Percentiles rank a stretch among this genome's conserved stretches.
Evolutionary conservation across 2,329 filamentous ascomycete species (phyloP).

Genomic region (Talaromyces sp.): DNA sequence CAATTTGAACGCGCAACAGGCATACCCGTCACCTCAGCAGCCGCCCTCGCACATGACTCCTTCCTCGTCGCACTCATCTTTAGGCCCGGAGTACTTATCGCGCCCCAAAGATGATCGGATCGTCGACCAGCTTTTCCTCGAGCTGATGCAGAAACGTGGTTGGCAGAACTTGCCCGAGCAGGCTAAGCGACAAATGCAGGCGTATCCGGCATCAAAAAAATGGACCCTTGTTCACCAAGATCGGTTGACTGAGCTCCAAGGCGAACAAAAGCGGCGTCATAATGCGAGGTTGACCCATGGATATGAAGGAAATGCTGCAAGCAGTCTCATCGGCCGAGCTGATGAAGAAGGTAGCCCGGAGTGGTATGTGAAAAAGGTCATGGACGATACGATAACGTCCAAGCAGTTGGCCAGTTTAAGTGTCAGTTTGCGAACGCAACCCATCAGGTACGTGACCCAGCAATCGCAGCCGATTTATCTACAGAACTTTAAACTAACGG

Average conservation of each 20-base stretch:
- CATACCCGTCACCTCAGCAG: constrained; percentile 23
- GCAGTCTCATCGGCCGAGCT: constrained; percentile 50
- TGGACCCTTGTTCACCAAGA: constrained; percentile 98
- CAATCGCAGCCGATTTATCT: neutral
- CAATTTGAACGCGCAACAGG: constrained; percentile 24
- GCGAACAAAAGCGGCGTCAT: constrained; percentile 81
- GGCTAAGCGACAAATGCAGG: constrained; percentile 90
- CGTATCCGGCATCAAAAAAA: constrained; percentile 90
- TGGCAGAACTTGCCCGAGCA: constrained; percentile 97
- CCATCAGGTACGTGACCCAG: constrained; percentile 59
- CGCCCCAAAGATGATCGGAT: constrained; percentile 57
- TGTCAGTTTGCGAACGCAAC: constrained; percentile 91
- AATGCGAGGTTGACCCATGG: constrained; percentile 67
- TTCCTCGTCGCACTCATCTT: constrained; percentile 20
- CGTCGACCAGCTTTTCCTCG: constrained; percentile 85
- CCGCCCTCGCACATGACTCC: constrained; percentile 14
- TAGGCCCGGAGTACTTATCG: constrained; percentile 36
- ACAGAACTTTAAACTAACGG: neutral
- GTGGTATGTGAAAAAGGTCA: constrained; percentile 95
- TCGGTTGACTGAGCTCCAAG: constrained; percentile 85
- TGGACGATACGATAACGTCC: constrained; percentile 88
- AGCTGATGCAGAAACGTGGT: constrained; percentile 93
- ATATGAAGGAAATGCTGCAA: constrained; percentile 60
- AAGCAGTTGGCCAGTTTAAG: constrained; percentile 91
- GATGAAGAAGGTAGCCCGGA: constrained; percentile 95